Conservation (phyloP, 306 rosid genomes). For the Vachellia pachyceras region DNA sequence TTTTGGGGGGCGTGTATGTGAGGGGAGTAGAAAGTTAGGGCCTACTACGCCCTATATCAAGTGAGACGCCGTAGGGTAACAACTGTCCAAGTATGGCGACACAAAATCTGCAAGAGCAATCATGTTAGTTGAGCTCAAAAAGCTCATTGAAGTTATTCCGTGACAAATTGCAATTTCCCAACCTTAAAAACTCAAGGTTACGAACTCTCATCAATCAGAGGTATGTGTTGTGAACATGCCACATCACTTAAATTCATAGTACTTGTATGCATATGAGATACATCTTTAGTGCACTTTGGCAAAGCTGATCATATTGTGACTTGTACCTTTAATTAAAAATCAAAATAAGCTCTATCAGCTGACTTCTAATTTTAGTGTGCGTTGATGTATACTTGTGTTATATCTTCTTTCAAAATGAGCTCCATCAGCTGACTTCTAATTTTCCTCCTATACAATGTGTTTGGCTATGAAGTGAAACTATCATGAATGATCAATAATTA, state of each 20-base stretch:
- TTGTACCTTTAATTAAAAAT: constrained; percentile 6
- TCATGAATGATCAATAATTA: background rate
- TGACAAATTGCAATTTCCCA: constrained; percentile 95
- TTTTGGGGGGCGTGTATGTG: too few relatives aligned
- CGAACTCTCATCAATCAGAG: constrained; percentile 98
- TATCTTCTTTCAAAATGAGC: constrained; percentile 10
- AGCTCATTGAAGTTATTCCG: constrained; percentile 96
- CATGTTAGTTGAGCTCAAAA: constrained; percentile 97
- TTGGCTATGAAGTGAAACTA: background rate
- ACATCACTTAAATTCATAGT: background rate
- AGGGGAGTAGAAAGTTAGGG: too few relatives aligned
- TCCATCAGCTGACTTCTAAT: too few relatives aligned
- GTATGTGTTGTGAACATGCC: constrained; percentile 41
- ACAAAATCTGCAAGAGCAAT: constrained; percentile 96
- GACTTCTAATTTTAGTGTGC: background rate
- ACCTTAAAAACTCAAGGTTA: constrained; percentile 89
- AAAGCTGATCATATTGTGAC: constrained; percentile 14
- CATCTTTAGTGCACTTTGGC: background rate
- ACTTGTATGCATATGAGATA: constrained; percentile 2
- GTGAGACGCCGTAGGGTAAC: too few relatives aligned
- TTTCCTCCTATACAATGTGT: background rate
- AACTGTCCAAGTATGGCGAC: constrained; percentile 95
- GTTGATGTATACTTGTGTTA: background rate
- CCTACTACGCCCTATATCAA: too few relatives aligned
- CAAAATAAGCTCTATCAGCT: constrained; percentile 20